Conservation (phyloP, 176 grass and related monocot species). For the Zizania latifolia region DNA sequence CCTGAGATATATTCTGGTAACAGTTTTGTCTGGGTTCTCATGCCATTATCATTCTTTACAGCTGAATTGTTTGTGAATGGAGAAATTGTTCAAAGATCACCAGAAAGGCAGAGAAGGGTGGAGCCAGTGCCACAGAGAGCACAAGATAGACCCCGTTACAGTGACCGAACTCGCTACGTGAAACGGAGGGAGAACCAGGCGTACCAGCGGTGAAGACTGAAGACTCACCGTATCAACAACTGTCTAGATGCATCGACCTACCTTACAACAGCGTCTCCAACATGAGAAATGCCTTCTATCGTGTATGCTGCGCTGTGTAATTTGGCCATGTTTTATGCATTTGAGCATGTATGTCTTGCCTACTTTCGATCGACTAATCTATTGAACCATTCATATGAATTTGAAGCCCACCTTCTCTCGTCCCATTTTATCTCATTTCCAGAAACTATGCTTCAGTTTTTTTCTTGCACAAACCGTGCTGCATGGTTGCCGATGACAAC, state of each 20-base stretch:
- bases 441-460: not conserved
- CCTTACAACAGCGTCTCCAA: not conserved
- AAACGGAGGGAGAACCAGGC: conserved; percentile 70
- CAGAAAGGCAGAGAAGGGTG: conserved; percentile 90
- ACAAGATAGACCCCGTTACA: conserved; percentile 83
- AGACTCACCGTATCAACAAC: not conserved
- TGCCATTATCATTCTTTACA: conserved; percentile 39
- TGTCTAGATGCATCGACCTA: not conserved
- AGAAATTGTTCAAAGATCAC: conserved; percentile 82
- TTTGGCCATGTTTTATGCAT: not conserved
- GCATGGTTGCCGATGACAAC: not conserved
- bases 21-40: not conserved
- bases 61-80: conserved; percentile 94
- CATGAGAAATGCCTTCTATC: not conserved
- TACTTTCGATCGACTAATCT: not conserved
- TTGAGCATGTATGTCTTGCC: not conserved
- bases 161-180: conserved; percentile 84
- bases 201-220: conserved; percentile 56
- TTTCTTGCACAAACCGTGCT: not conserved
- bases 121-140: conserved; percentile 86
- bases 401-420: not conserved
- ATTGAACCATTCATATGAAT: not conserved
- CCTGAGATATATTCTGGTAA: not conserved
- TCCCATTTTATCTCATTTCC: not conserved
- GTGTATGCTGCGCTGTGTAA: not conserved